Evolutionary conservation across 169 alveolate genomes (phyloP).

Genomic region (Besnoitia besnoiti): DNA sequence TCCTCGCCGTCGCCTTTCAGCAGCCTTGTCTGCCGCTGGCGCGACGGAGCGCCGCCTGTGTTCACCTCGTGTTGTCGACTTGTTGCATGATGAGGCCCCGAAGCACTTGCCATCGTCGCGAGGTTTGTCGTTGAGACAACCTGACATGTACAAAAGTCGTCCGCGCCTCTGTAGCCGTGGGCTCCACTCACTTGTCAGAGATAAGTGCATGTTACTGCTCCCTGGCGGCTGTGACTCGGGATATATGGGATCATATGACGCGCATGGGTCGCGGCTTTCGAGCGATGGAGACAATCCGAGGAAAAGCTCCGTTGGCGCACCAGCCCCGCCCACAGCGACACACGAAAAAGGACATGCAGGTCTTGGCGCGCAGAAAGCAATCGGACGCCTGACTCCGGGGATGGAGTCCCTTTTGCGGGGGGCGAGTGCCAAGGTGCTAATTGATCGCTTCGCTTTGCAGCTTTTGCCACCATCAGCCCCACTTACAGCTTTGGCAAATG

Average conservation of each 20-base stretch:
- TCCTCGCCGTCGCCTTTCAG: too few relatives aligned
- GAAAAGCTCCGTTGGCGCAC: background rate
- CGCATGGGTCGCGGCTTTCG: background rate
- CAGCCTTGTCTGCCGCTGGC: too few relatives aligned
- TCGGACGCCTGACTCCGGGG: too few relatives aligned
- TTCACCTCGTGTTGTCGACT: too few relatives aligned
- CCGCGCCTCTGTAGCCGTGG: background rate
- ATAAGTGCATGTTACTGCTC: too few relatives aligned
- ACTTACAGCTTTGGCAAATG: background rate
- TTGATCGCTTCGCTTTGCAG: constrained; percentile 8
- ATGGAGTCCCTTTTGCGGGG: background rate
- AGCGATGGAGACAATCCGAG: background rate
- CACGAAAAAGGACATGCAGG: too few relatives aligned
- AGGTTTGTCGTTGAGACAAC: background rate
- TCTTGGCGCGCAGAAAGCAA: too few relatives aligned
- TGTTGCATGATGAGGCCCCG: too few relatives aligned
- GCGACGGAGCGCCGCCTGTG: too few relatives aligned
- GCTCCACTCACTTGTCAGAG: background rate
- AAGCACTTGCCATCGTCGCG: too few relatives aligned
- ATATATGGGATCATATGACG: background rate
- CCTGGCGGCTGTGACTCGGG: background rate
- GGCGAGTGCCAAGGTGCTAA: background rate
- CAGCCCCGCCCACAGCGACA: background rate
- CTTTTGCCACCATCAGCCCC: constrained; percentile 28
- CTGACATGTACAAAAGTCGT: background rate